Evolutionary conservation across 2,329 filamentous ascomycete species (phyloP).

Genomic region (Cucurbitaria berberidis): DNA sequence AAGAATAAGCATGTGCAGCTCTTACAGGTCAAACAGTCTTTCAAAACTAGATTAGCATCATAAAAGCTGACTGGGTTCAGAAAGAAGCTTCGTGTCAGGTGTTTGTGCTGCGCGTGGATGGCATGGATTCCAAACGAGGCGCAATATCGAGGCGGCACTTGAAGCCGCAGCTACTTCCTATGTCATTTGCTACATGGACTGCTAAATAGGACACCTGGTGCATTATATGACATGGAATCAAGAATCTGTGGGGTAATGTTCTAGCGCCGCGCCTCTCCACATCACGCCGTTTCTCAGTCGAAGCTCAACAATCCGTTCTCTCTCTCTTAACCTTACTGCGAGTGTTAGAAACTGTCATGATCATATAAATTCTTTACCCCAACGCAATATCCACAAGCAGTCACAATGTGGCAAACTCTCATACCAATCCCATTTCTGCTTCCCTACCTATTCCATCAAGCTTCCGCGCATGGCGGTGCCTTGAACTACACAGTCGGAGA

Average conservation of each 20-base stretch:
- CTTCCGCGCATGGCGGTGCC: conserved; percentile 34
- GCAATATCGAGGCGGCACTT: background rate
- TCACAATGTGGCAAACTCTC: conserved; percentile 19
- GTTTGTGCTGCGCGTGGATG: background rate
- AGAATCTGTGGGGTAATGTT: background rate
- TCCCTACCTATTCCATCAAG: conserved; percentile 16
- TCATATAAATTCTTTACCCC: background rate
- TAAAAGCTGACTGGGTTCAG: background rate
- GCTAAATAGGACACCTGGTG: background rate
- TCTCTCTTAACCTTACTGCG: background rate
- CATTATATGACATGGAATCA: background rate
- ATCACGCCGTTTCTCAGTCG: background rate
- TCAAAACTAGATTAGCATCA: background rate
- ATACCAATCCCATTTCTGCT: conserved; percentile 5
- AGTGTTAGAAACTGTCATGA: background rate
- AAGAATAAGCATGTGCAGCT: background rate
- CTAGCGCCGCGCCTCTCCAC: background rate
- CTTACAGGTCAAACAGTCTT: background rate
- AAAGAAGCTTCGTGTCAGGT: conserved; percentile 7
- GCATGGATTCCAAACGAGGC: background rate
- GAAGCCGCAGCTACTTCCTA: background rate
- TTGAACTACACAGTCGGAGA: conserved; percentile 41
- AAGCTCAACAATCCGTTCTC: background rate
- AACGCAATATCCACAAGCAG: background rate
- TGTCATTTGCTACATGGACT: background rate